These are phyloP conservation scores for Stenocarpella maydis DNA, from an alignment of 2,329 filamentous ascomycete genomes.

Conservation along the genomic window DNA sequence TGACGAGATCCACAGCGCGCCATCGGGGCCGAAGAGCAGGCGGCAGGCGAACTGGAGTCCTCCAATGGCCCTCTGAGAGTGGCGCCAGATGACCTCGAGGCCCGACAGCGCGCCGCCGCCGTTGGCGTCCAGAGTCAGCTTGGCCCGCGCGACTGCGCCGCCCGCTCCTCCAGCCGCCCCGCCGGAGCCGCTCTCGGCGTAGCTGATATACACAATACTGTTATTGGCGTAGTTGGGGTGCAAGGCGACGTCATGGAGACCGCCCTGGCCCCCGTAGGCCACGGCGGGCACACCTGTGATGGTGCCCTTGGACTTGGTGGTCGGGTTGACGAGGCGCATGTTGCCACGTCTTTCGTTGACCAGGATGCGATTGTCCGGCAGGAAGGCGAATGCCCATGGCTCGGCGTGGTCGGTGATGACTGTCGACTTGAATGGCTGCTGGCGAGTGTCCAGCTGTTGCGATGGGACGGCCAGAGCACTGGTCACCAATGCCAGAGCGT, in stretches of 20 bases:
- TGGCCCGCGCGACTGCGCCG: slow-evolving; percentile 44
- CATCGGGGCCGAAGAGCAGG: slow-evolving; percentile 44
- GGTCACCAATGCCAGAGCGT: slow-evolving; percentile 42
- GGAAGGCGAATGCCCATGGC: slow-evolving; percentile 45
- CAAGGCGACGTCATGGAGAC: slow-evolving; percentile 45
- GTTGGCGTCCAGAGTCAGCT: slow-evolving; percentile 42
- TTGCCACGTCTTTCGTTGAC: slow-evolving; percentile 45
- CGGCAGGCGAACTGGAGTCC: slow-evolving; percentile 45
- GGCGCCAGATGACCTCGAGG: slow-evolving; percentile 46
- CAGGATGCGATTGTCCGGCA: slow-evolving; percentile 45
- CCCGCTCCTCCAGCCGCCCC: slow-evolving; percentile 37
- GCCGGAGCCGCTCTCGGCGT: slow-evolving; percentile 41
- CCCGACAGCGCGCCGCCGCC: slow-evolving; percentile 43
- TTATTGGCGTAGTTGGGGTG: slow-evolving; percentile 46
- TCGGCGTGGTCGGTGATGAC: slow-evolving; percentile 39
- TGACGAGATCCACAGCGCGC: slow-evolving; percentile 45
- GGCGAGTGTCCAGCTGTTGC: slow-evolving; percentile 42
- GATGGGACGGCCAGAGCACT: slow-evolving; percentile 42
- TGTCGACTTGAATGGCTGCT: slow-evolving; percentile 41
- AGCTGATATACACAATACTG: slow-evolving; percentile 45
- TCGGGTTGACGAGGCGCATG: slow-evolving; percentile 43
- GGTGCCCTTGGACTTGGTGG: slow-evolving; percentile 41
- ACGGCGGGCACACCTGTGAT: slow-evolving; percentile 46
- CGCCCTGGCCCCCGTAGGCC: slow-evolving; percentile 45
- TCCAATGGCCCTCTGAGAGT: slow-evolving; percentile 42